Base-by-base conservation (phyloP, 2,329 filamentous ascomycete species). In the Fusarium tjaetaba region DNA sequence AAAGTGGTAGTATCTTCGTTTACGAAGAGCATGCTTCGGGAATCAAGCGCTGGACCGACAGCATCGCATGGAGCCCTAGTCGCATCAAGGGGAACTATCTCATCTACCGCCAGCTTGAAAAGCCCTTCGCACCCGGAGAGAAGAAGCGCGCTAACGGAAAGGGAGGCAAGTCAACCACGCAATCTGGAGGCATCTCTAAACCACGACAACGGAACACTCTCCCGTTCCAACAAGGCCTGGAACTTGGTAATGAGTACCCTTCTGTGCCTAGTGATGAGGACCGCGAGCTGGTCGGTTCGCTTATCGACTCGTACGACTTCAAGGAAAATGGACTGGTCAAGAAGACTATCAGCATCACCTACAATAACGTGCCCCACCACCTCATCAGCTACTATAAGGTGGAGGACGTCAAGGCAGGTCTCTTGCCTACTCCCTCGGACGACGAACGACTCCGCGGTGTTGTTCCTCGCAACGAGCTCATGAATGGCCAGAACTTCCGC, bases 11-110 rank as follows among this genome's bases (percentile, higher is more conserved):
- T 74, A 89, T 97, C 52, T 96, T 97, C 82, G 94, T 97, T 74
- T 98, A 97, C 81, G 94, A 97, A 79, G 94, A 97, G 81, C 92
- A 94, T 70, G 92, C 94, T 0, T 97, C 95, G 0, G 94, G 94
- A 10, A 97, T 97, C 84, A 97, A 97, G 84, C 88, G 95, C 63
- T 98, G 95, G 95, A 97, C 95, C 0, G 95, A 98, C 76, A 95
- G 95, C 20, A 90, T 96, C 16, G 92, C 92, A 11, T 98, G 95
- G 95, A 97, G 94, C 76, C 95, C 95, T 0, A 97, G 92, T 81
- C 91, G 93, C 22, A 96, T 97, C 53, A 86, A 96, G 53, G 92
- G 92, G 66, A 96, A 96, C 80, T 97, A 94, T 76, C 87, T 97
- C 48, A 89, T 97, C 75, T 97, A 97, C 79, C 91, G 94, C 36